Base-by-base conservation (phyloP, 2,329 filamentous ascomycete genomes). In the Neocatenulostroma microsporum region DNA sequence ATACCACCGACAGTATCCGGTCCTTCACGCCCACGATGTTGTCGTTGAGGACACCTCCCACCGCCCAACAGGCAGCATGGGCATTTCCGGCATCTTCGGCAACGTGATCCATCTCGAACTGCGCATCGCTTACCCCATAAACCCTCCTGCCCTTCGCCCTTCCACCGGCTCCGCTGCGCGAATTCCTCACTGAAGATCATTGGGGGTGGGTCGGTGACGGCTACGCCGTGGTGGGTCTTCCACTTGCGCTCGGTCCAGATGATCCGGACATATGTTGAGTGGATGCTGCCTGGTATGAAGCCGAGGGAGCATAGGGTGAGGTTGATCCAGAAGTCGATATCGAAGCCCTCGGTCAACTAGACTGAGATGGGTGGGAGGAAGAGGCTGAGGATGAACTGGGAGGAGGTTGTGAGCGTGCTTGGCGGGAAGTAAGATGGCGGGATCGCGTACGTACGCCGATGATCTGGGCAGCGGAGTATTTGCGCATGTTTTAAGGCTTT, bases 271-370 rank as follows among this genome's bases (percentile, higher is more conserved):
- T 25, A 37, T n/a, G 29, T 32, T 11, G 35, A 26, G 28, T 37
- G 35, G 15, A 37, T 37, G 12, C 24, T 32, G 27, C 27, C 35
- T 10, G 35, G 35, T 19, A 37, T 37, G 35, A 37, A 13, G 23
- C 35, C 35, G 35, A 37, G 25, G 28, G 33, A 33, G 20, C 14
- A 21, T 11, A 37, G 27, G 19, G 33, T 21, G 14, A 37, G 9
- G 17, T 37, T 37, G 26, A 37, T 37, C 35, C 35, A 37, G 29
- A 37, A 37, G 27, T 37, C 35, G 21, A 37, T 23, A n/a, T 26
- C 27, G 21, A 37, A 37, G 13, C 35, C 35, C 25, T 37, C 35
- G 15, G 29, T 33, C n/a, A 37, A 33, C 35, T 28, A 37, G n/a
- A 37, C 21, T 4, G 27, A 8, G 15, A 37, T 10, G 29, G 35